These are phyloP conservation scores for Funneliformis geosporum DNA, from an alignment of 192 early-diverging fungal species.

Conservation along the genomic window DNA sequence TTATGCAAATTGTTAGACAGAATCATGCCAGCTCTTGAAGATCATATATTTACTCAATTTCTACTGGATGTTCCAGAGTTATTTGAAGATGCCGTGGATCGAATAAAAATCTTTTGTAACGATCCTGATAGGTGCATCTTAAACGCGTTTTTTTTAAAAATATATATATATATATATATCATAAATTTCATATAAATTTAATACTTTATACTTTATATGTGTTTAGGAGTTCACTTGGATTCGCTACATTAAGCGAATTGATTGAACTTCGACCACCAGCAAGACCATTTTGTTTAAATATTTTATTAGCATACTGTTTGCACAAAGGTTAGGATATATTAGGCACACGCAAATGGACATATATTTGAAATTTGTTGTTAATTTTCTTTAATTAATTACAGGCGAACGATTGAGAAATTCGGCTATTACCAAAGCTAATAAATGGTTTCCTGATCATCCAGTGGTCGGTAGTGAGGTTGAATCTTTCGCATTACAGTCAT, in stretches of 20 bases:
- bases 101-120: slow-evolving; percentile 67
- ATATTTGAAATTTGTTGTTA: neutral
- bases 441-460: slow-evolving; percentile 63
- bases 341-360: neutral
- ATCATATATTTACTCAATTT: slow-evolving; percentile 71
- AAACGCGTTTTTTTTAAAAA: neutral
- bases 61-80: slow-evolving; percentile 78
- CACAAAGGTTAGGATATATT: slow-evolving; percentile 42
- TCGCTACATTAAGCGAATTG: slow-evolving; percentile 61
- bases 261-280: slow-evolving; percentile 58
- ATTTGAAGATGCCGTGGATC: slow-evolving; percentile 56
- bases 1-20: slow-evolving; percentile 37
- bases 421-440: slow-evolving; percentile 61
- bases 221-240: slow-evolving; percentile 22
- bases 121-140: slow-evolving; percentile 49
- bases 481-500: slow-evolving; percentile 44
- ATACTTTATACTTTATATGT: neutral
- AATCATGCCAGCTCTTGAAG: slow-evolving; percentile 58
- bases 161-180: neutral
- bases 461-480: slow-evolving; percentile 43
- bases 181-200: neutral
- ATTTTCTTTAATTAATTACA: neutral
- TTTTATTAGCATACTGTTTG: slow-evolving; percentile 57
- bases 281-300: slow-evolving; percentile 51
- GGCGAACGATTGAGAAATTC: slow-evolving; percentile 44